phyloP scores from a whole-genome alignment of 352 stramenopile species.

The Pythium myriotylum region DNA sequence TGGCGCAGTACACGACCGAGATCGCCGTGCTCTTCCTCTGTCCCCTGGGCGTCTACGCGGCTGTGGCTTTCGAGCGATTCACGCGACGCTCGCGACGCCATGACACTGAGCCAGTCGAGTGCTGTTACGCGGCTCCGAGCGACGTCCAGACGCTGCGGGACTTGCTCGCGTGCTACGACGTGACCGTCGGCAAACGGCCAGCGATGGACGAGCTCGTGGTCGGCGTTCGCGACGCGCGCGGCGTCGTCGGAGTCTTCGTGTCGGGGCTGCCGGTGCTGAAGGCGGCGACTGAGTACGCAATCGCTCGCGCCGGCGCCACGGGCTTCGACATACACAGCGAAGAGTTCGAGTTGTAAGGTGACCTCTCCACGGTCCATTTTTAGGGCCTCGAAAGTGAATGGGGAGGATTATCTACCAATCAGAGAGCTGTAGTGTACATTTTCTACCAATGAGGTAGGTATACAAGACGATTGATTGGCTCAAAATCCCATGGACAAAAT shows the following conservation, averaged over 20 bases:
- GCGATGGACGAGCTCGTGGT: slow-evolving; percentile 9
- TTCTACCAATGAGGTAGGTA: no score
- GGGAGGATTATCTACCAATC: no score
- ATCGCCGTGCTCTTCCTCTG: slow-evolving; percentile 3
- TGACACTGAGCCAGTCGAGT: no score
- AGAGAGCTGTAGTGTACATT: no score
- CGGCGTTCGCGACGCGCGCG: background rate
- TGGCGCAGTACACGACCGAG: slow-evolving; percentile 20
- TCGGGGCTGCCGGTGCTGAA: slow-evolving; percentile 22
- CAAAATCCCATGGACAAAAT: no score
- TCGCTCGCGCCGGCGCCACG: background rate
- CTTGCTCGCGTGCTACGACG: slow-evolving; percentile 12
- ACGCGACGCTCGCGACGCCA: background rate
- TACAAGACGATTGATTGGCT: no score
- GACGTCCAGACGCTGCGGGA: slow-evolving; percentile 13
- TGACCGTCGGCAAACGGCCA: slow-evolving; percentile 5
- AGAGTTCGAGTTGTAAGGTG: slow-evolving; percentile 26
- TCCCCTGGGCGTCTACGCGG: background rate
- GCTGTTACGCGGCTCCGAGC: no score
- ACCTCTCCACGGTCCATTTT: no score
- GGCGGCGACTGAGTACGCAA: slow-evolving; percentile 5
- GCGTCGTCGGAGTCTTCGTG: slow-evolving; percentile 21
- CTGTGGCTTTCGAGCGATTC: background rate
- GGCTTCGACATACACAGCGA: slow-evolving; percentile 26
- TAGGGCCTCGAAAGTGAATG: no score